These are phyloP conservation scores for Paraglomus brasilianum DNA, from an alignment of 192 early-diverging fungal genomes.

Conservation along the genomic window DNA sequence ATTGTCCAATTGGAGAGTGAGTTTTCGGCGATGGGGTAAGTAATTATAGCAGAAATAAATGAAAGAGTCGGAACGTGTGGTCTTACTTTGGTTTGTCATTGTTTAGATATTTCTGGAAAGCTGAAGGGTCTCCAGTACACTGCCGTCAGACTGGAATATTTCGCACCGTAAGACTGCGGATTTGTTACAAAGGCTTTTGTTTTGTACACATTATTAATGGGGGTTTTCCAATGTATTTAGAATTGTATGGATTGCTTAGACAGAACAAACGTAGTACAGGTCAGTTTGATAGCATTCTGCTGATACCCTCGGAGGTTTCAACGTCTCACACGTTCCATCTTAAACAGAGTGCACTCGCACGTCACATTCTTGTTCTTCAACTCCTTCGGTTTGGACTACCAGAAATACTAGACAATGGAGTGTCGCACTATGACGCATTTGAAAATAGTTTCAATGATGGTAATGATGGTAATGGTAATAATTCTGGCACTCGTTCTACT, in stretches of 20 bases:
- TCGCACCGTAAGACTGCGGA: constrained; percentile 40
- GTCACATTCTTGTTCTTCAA: constrained; percentile 63
- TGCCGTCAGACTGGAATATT: constrained; percentile 39
- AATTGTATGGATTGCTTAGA: constrained; percentile 99
- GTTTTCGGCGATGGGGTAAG: constrained; percentile 62
- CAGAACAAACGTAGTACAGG: constrained; percentile 87
- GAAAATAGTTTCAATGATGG: constrained; percentile 63
- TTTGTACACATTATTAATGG: neutral
- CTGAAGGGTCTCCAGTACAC: constrained; percentile 18
- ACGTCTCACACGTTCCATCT: neutral
- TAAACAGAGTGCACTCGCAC: constrained; percentile 62
- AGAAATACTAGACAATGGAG: constrained; percentile 61
- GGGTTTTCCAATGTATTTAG: neutral
- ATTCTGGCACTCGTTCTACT: neutral
- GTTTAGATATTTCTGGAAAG: constrained; percentile 37
- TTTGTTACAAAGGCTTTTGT: neutral
- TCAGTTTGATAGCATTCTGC: constrained; percentile 1
- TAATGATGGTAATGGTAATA: constrained; percentile 1
- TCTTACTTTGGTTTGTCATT: constrained; percentile 12
- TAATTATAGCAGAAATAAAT: constrained; percentile 5
- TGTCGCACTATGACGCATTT: constrained; percentile 61
- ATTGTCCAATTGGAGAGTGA: constrained; percentile 67
- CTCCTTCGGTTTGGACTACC: constrained; percentile 67
- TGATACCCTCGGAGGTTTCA: neutral
- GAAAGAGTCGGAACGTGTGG: neutral